Percentiles rank a stretch among this genome's conserved stretches.
phyloP scores from a whole-genome alignment of 2,329 filamentous ascomycete genomes.

The Pseudopyricularia cyperi region DNA sequence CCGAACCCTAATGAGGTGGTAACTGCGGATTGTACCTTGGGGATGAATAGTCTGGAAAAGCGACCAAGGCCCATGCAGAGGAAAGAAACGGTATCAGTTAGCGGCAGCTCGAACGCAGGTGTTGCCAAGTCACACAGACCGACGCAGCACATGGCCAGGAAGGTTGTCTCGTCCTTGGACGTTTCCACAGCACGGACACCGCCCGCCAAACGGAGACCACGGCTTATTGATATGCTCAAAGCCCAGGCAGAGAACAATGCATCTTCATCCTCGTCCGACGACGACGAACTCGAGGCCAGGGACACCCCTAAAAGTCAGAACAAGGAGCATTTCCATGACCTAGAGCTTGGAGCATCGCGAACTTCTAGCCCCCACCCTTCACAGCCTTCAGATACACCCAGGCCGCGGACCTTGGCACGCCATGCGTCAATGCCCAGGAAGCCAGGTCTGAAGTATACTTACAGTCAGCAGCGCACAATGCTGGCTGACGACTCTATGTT shows the following conservation, averaged over 20 bases:
- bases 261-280: conserved; percentile 1
- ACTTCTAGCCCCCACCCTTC: not conserved
- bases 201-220: conserved; percentile 6
- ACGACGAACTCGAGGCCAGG: conserved; percentile 7
- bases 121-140: not conserved
- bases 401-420: conserved; percentile 10
- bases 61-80: not conserved
- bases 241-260: conserved; percentile 22
- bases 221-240: conserved; percentile 28
- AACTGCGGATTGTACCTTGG: not conserved
- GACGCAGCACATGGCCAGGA: not conserved
- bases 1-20: not conserved
- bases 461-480: conserved; percentile 23
- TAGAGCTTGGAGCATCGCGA: not conserved
- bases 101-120: not conserved
- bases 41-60: not conserved
- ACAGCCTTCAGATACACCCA: conserved; percentile 3
- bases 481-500: conserved; percentile 17
- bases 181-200: not conserved
- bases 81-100: not conserved
- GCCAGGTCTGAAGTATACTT: conserved; percentile 23
- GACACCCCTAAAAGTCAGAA: conserved; percentile 7
- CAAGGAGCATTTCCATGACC: not conserved
- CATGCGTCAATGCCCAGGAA: conserved; percentile 14
- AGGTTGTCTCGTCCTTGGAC: not conserved